Conservation (phyloP, 768 basidiomycete species). For the Leccinum subgranulosum region DNA sequence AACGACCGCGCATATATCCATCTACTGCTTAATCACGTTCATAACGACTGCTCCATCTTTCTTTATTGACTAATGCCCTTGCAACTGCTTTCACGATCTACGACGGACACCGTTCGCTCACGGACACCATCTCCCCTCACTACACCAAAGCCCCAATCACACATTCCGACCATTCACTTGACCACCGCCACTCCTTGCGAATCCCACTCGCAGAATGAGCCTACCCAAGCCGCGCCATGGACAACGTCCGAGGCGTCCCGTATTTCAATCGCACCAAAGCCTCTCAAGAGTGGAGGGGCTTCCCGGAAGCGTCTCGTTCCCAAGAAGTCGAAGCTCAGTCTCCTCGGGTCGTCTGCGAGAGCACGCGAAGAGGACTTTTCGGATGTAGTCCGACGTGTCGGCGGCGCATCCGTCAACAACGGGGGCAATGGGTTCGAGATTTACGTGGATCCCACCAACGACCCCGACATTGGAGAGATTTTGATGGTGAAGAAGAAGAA, state of each 20-base stretch:
- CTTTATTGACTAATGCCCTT: conserved; percentile 27
- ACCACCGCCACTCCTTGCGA: conserved; percentile 65
- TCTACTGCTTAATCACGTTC: conserved; percentile 11
- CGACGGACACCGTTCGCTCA: conserved; percentile 22
- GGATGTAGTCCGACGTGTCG: conserved; percentile 56
- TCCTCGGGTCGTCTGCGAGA: conserved; percentile 36
- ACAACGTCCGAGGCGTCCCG: conserved; percentile 5
- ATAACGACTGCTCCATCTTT: conserved; percentile 14
- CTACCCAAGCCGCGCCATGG: conserved; percentile 27
- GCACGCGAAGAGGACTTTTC: conserved; percentile 48
- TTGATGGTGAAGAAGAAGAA: conserved; percentile 78
- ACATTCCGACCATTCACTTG: conserved; percentile 64
- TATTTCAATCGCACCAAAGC: conserved; percentile 31
- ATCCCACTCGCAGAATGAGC: conserved; percentile 34
- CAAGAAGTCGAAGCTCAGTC: conserved; percentile 65
- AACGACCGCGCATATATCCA: conserved; percentile 18
- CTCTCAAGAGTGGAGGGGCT: conserved; percentile 8
- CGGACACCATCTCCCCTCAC: conserved; percentile 27
- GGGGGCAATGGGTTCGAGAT: conserved; percentile 64
- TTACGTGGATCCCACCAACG: conserved; percentile 60
- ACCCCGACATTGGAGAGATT: conserved; percentile 67
- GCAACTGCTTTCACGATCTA: conserved; percentile 30
- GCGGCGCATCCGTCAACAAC: conserved; percentile 17
- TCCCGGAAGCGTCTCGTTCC: conserved; percentile 57
- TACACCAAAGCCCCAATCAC: conserved; percentile 29